Evolutionary conservation across 2,329 filamentous ascomycete species (phyloP), one percentile per base, ranked within the genome.

Genomic region (Sporothrix globosa): DNA sequence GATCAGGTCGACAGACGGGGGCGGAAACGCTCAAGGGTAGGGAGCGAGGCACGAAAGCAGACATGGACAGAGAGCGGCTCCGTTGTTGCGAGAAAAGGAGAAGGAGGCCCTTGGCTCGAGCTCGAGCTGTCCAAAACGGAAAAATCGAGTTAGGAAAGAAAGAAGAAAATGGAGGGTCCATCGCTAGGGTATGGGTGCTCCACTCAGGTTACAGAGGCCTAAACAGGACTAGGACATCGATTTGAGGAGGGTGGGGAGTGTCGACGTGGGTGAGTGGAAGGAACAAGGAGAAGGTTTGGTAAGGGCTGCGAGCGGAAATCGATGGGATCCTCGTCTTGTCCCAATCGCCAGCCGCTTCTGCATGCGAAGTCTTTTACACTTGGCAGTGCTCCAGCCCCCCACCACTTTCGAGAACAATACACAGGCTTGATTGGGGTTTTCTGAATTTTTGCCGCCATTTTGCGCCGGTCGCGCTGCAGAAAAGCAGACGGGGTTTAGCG

Each of bases 131-230:
- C 46, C 11, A 44, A 44, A 44, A 65, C 44, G 34, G 19, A 44
- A 4, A 39, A 9, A 52, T 17, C 65, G 34, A 27, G n/a, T 52
- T 52, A 66, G 50, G 50, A 67, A 68, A 46, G 53, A 68, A 50
- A 50, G 19, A 39, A n/a, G 34, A 68, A 44, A 50, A 39, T 39
- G 17, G 41, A 60, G 53, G 53, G 50, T 46, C 53, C 67, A 68
- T 39, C 1, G 53, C 67, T 4, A 60, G 53, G 67, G 41, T 39
- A 13, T 14, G 48, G 53, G 53, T 39, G 50, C 41, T 56, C 67
- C 67, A 58, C 53, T 17, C 67, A 44, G 34, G 53, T 68, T 60
- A 60, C 67, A 68, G 67, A 60, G 52, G 39, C 67, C 67, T 14
- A 68, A 68, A 68, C 41, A 19, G 67, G 67, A 68, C 53, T 68